Evolutionary conservation across 1,284 basidiomycete genomes (phyloP).

Genomic region (Porogramme epimiltina): DNA sequence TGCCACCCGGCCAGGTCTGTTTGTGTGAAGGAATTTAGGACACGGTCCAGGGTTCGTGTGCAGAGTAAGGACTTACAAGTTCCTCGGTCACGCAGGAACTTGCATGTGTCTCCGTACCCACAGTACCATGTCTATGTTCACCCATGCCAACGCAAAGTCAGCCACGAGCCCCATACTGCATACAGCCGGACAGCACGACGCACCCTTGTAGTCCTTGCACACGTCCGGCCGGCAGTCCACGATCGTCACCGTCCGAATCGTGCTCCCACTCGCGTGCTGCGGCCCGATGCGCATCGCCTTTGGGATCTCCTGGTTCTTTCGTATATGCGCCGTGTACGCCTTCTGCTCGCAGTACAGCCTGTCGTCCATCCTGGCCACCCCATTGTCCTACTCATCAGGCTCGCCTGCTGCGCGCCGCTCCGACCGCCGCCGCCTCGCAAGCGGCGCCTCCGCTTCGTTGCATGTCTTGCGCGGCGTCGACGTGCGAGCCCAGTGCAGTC

Average conservation of each 20-base stretch:
- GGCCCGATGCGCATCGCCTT: slow-evolving; percentile 91
- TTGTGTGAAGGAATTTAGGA: slow-evolving; percentile 1
- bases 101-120: slow-evolving; percentile 98
- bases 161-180: background rate
- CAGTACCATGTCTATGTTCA: slow-evolving; percentile 93
- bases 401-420: slow-evolving; percentile 47
- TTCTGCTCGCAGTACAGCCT: slow-evolving; percentile 88
- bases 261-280: slow-evolving; percentile 74
- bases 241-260: slow-evolving; percentile 94
- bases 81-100: slow-evolving; percentile 89
- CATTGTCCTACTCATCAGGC: slow-evolving; percentile 57
- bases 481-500: slow-evolving; percentile 71
- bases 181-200: slow-evolving; percentile 26
- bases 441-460: slow-evolving; percentile 77
- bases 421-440: slow-evolving; percentile 58
- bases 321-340: slow-evolving; percentile 82
- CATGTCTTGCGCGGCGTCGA: slow-evolving; percentile 70
- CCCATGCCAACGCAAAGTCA: too few species aligned
- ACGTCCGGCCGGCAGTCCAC: slow-evolving; percentile 99
- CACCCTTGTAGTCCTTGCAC: slow-evolving; percentile 99
- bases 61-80: slow-evolving; percentile 62
- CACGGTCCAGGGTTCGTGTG: background rate
- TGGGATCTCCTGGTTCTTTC: slow-evolving; percentile 80
- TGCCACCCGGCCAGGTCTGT: slow-evolving; percentile 98
- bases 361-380: slow-evolving; percentile 43